These are phyloP conservation scores for Fusarium lateritium DNA, from an alignment of 2,329 filamentous ascomycete species.

Conservation along the genomic window DNA sequence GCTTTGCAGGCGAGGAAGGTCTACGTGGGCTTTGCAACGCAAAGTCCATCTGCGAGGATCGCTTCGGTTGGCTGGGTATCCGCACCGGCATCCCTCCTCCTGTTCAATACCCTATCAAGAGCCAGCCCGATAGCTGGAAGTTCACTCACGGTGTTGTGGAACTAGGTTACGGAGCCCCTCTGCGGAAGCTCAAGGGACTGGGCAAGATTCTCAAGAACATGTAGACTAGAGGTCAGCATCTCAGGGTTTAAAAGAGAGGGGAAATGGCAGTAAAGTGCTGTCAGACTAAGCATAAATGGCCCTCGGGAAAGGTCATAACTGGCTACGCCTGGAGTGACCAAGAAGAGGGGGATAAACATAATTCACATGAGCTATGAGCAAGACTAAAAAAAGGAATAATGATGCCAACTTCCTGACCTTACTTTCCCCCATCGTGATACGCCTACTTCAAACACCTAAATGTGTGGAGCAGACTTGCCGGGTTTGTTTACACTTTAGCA, in stretches of 20 bases:
- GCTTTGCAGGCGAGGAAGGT: conserved; percentile 93
- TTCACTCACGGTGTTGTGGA: conserved; percentile 74
- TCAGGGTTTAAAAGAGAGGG: background rate
- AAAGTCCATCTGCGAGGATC: conserved; percentile 89
- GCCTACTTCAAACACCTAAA: background rate
- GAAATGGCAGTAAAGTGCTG: background rate
- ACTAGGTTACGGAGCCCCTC: conserved; percentile 67
- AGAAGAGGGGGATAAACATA: background rate
- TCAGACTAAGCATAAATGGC: background rate
- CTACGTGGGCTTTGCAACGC: conserved; percentile 86
- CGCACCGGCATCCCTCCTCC: conserved; percentile 84
- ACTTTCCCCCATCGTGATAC: background rate
- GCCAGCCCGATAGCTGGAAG: conserved; percentile 74
- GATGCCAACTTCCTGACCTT: background rate
- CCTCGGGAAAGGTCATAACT: background rate
- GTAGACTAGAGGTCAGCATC: conserved; percentile 39
- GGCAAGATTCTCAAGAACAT: conserved; percentile 61
- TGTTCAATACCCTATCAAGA: conserved; percentile 84
- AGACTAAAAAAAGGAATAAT: conserved; percentile 4
- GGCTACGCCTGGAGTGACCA: background rate
- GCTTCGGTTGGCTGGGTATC: conserved; percentile 71
- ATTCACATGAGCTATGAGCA: conserved; percentile 17
- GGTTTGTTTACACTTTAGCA: background rate
- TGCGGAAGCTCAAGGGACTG: conserved; percentile 59
- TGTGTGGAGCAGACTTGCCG: background rate